phyloP scores from a whole-genome alignment of 2,329 filamentous ascomycete species.

The Cladophialophora bantiana region DNA sequence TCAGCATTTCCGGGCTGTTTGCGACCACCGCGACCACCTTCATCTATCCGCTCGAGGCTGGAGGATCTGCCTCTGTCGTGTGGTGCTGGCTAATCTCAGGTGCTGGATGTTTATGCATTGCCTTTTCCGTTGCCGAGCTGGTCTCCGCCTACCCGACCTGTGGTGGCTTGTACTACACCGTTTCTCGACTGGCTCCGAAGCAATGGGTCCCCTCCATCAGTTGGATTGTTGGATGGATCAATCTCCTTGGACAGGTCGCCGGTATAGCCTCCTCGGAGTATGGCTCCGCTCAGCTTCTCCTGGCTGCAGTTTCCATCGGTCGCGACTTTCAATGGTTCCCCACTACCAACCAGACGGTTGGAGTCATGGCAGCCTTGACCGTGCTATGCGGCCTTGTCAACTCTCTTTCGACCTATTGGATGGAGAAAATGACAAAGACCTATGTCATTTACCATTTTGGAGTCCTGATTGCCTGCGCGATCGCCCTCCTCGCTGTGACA shows the following conservation, averaged over 20 bases:
- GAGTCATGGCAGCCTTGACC: slow-evolving; percentile 63
- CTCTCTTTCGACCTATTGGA: slow-evolving; percentile 62
- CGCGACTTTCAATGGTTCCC: slow-evolving; percentile 58
- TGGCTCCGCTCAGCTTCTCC: slow-evolving; percentile 63
- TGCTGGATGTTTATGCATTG: slow-evolving; percentile 64
- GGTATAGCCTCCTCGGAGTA: slow-evolving; percentile 65
- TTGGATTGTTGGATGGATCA: slow-evolving; percentile 59
- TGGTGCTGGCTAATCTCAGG: slow-evolving; percentile 68
- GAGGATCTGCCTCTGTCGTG: slow-evolving; percentile 61
- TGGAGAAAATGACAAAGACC: slow-evolving; percentile 64
- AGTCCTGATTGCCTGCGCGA: slow-evolving; percentile 59
- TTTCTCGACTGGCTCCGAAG: slow-evolving; percentile 62
- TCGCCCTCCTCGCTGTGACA: slow-evolving; percentile 60
- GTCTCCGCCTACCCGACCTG: slow-evolving; percentile 66
- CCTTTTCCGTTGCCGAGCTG: slow-evolving; percentile 62
- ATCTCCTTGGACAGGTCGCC: slow-evolving; percentile 57
- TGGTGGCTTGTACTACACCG: slow-evolving; percentile 63
- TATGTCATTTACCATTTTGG: slow-evolving; percentile 66
- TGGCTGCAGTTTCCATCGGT: slow-evolving; percentile 62
- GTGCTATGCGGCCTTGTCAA: slow-evolving; percentile 62
- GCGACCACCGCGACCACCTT: slow-evolving; percentile 64
- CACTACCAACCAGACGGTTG: slow-evolving; percentile 57
- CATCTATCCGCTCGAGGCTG: slow-evolving; percentile 60
- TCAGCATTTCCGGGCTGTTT: slow-evolving; percentile 64
- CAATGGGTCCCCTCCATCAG: slow-evolving; percentile 54